Conservation (phyloP, 192 early-diverging fungal species). For the Helicostylum pulchrum region DNA sequence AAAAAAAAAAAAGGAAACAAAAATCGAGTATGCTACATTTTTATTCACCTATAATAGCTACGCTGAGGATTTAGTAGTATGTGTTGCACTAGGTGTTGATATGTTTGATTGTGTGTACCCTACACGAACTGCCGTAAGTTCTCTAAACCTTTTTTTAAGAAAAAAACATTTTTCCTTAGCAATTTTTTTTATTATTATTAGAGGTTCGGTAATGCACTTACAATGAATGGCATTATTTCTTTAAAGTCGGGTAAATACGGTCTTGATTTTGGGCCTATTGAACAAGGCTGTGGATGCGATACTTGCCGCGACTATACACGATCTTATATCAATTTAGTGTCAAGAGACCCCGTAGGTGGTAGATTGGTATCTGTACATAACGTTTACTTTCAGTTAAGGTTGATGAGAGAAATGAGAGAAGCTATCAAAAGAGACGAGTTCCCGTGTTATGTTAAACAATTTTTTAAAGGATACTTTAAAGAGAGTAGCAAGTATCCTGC, state of each 20-base stretch:
- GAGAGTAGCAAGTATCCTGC: constrained; percentile 58
- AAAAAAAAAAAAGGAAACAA: neutral
- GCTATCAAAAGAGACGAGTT: constrained; percentile 67
- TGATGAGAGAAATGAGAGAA: constrained; percentile 76
- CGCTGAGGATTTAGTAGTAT: constrained; percentile 81
- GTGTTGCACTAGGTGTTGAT: constrained; percentile 83
- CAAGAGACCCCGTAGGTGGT: constrained; percentile 75
- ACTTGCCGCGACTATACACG: constrained; percentile 74
- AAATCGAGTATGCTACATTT: neutral
- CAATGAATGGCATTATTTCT: constrained; percentile 63
- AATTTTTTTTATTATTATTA: too few relatives aligned
- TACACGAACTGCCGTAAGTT: constrained; percentile 74
- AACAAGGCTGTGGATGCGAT: constrained; percentile 70
- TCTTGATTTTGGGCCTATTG: constrained; percentile 70
- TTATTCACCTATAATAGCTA: constrained; percentile 38
- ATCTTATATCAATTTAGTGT: constrained; percentile 61
- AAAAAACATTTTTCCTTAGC: too few relatives aligned
- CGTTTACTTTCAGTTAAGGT: constrained; percentile 77
- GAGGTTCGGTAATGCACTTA: constrained; percentile 84
- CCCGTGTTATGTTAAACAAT: constrained; percentile 66
- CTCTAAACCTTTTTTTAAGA: too few relatives aligned
- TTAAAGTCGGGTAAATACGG: constrained; percentile 61
- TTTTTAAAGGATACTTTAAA: constrained; percentile 64
- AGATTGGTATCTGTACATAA: constrained; percentile 83
- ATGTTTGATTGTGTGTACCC: constrained; percentile 93